phyloP scores from a whole-genome alignment of 208 protist genomes.

The Borovskyia barvae region DNA sequence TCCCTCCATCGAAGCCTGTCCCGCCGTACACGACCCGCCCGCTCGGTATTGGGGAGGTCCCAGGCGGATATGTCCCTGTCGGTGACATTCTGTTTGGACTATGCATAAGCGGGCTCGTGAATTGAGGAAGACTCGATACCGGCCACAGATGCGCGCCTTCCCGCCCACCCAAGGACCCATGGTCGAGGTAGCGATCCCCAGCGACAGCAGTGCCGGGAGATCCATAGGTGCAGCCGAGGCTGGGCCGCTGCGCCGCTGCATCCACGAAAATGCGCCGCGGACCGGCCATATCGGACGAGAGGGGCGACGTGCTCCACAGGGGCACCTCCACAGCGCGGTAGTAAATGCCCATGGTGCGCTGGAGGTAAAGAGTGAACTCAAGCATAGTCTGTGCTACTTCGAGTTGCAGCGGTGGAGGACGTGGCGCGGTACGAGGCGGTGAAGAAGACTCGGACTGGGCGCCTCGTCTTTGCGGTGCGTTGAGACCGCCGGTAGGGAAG shows the following conservation, averaged over 20 bases:
- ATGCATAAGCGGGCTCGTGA: neutral
- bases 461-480: constrained; percentile 1
- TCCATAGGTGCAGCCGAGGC: constrained; percentile 12
- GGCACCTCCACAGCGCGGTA: constrained; percentile 11
- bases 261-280: constrained; percentile 14
- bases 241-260: constrained; percentile 9
- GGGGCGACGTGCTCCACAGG: neutral
- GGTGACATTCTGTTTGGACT: neutral
- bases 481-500: neutral
- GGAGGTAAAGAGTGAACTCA: constrained; percentile 29
- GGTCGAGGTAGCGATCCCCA: neutral
- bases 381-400: constrained; percentile 24
- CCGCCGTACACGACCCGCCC: neutral
- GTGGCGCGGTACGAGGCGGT: neutral
- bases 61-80: neutral
- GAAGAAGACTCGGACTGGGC: neutral
- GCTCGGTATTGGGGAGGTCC: neutral
- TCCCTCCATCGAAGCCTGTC: neutral
- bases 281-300: constrained; percentile 2
- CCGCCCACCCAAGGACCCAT: neutral
- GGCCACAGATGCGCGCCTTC: neutral
- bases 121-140: neutral
- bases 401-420: constrained; percentile 19
- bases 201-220: constrained; percentile 11
- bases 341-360: constrained; percentile 12